Percentiles rank a stretch among this genome's conserved stretches.
These are phyloP conservation scores for Aspergillus intermedius DNA, from an alignment of 2,329 filamentous ascomycete species.

Conservation along the genomic window DNA sequence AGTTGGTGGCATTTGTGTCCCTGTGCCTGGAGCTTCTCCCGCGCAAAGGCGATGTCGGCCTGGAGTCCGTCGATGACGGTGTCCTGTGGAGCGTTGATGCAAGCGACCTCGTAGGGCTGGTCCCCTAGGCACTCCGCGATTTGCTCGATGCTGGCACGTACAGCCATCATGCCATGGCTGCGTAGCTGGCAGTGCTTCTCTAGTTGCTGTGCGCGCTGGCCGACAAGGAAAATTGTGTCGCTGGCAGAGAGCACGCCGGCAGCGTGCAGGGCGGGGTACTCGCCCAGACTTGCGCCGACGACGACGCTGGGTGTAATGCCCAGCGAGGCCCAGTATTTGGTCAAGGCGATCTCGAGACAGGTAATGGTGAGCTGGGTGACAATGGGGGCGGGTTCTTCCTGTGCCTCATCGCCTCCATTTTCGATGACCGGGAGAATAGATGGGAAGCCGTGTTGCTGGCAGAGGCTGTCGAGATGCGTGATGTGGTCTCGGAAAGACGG, in stretches of 20 bases:
- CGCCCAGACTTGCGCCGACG: conserved; percentile 43
- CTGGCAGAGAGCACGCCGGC: conserved; percentile 29
- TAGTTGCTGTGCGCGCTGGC: conserved; percentile 60
- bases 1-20: conserved; percentile 57
- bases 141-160: conserved; percentile 36
- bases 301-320: conserved; percentile 43
- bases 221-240: conserved; percentile 59
- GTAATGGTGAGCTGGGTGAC: conserved; percentile 33
- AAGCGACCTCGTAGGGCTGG: conserved; percentile 52
- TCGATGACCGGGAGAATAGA: conserved; percentile 16
- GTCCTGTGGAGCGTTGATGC: conserved; percentile 68
- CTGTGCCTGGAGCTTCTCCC: conserved; percentile 42
- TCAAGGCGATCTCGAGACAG: conserved; percentile 37
- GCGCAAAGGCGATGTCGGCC: conserved; percentile 52
- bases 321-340: conserved; percentile 21
- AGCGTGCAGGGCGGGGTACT: conserved; percentile 30
- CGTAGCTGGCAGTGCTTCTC: conserved; percentile 58
- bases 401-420: conserved; percentile 24
- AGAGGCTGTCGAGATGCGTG: conserved; percentile 16
- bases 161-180: conserved; percentile 61
- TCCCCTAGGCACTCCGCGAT: conserved; percentile 35
- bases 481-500: conserved; percentile 18
- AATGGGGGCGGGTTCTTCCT: conserved; percentile 26
- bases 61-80: conserved; percentile 64
- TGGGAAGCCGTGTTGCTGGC: conserved; percentile 18